Base-by-base conservation (phyloP, 345 rosid genomes). In the Mercurialis annua region DNA sequence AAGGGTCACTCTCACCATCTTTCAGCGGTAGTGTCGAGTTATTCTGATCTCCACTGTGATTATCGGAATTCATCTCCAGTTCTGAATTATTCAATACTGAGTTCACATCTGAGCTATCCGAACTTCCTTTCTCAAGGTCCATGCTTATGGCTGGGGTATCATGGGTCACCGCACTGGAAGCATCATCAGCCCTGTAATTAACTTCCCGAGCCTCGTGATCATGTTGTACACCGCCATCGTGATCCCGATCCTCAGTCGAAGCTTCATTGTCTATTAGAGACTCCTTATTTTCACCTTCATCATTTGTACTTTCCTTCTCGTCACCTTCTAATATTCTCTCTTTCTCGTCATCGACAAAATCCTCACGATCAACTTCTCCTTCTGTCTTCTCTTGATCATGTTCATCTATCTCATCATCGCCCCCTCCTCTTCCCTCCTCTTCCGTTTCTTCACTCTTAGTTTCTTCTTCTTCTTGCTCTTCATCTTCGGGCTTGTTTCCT, bases 131-230 rank as follows among this genome's bases (percentile, higher is more conserved):
- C 65, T 81, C 71, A 11, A 72, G 65, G 62, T 81, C 91, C 20
- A 81, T 53, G 68, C 50, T 72, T 36, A 69, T 55, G 18, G 43
- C 64, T 52, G 77, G 82, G n/a, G 80, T 62, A 64, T 89, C 95
- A 51, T 94, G 97, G 43, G 96, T 76, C 54, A 94, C 99, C 16
- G 97, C 99, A 78, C 96, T 94, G 33, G 97, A 94, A 72, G 97
- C 99, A 80, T 94, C 99, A 71, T 94, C 99, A 12, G 82, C 96
- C 78, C 77, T 88, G 71, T 92, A 92, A 66, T 82, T 80, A 76
- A 82, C 92, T 76, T 92, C 96, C 17, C 95, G 83, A 16, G 98
- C 98, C 81, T 82, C 96, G 24, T 86, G 88, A 64, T 80, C 51
- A 17, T 69, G 65, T 67, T 71, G 69, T 60, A 73, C 73, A 17